These are phyloP conservation scores for Tetragonia tetragonoides DNA, from an alignment of 148 eudicot species.

Conservation along the genomic window DNA sequence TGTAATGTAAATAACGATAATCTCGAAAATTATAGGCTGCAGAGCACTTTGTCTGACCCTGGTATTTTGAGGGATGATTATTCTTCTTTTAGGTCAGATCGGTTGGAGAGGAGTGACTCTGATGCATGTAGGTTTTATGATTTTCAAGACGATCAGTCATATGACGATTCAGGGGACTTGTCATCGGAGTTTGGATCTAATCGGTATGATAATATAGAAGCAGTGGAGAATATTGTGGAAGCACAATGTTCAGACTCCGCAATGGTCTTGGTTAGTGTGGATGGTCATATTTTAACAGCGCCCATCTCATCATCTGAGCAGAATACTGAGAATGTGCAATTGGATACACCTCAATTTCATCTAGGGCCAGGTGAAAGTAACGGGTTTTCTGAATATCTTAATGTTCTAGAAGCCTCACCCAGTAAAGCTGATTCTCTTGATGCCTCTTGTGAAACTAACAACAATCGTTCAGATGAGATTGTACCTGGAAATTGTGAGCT, in stretches of 20 bases:
- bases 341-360: constrained; percentile 78
- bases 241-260: constrained; percentile 61
- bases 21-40: constrained; percentile 33
- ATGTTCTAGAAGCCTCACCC: constrained; percentile 39
- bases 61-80: constrained; percentile 47
- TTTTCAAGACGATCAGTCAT: constrained; percentile 78
- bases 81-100: constrained; percentile 37
- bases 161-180: constrained; percentile 64
- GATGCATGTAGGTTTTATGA: constrained; percentile 77
- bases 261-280: constrained; percentile 92
- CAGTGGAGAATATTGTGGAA: constrained; percentile 50
- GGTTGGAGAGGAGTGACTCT: constrained; percentile 65
- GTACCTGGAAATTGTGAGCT: constrained; percentile 22
- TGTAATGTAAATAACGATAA: constrained; percentile 33
- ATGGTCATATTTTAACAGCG: constrained; percentile 89
- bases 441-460: constrained; percentile 14
- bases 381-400: constrained; percentile 47
- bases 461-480: constrained; percentile 18
- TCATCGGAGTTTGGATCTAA: constrained; percentile 67
- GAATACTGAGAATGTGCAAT: constrained; percentile 48
- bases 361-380: constrained; percentile 72
- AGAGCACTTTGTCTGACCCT: constrained; percentile 37
- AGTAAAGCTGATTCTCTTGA: constrained; percentile 26
- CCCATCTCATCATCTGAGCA: constrained; percentile 71
- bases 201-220: constrained; percentile 66